Base-by-base conservation (phyloP, 1,139 yeast genomes). In the Candida glucosophila region DNA sequence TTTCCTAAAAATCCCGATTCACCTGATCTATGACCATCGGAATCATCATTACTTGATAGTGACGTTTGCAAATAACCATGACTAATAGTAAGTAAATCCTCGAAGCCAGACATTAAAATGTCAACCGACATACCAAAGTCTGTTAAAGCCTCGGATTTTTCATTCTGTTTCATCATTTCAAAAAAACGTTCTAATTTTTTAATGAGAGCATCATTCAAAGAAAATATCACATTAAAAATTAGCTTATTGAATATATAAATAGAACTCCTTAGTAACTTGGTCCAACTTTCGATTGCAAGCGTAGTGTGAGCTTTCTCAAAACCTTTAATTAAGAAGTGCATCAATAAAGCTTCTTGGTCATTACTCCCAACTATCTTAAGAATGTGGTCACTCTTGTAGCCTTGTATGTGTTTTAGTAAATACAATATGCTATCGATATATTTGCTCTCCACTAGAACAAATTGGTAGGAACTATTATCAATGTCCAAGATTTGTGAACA, bases 1-100 rank as follows among this genome's bases (percentile, higher is more conserved):
- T 72, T 73, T 0, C 85, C 85, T 35, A 81, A 69, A 44, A 81
- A 79, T 0, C 81, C 78, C 5, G 66, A 43, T 14, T 66, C 68
- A 9, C 35, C 36, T n/a, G 33, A 29, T 9, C 19, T 26, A 12
- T 28, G 26, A 18, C 32, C 29, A 2, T 35, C 31, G 18, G 35
- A 37, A 14, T 49, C 48, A 7, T 37, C 40, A 15, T 33, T 41
- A 20, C 31, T 27, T 17, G 37, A 43, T 21, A 54, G 34, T 30
- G 64, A 52, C 2, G 62, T 55, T 34, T 50, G 41, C 29, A 70
- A 49, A 41, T 62, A 77, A 31, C 73, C 66, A 43, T 80, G 85
- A n/a, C 83, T 68, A 2, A 70, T 65, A 2, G 66, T 59, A 22
- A 82, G 45, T 13, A 81, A 46, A 30, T 73, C 76, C 37, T 80